Evolutionary conservation across 139 green algal species (phyloP), one percentile per base, ranked within the genome.

Genomic region (Coelastrella sp.): DNA sequence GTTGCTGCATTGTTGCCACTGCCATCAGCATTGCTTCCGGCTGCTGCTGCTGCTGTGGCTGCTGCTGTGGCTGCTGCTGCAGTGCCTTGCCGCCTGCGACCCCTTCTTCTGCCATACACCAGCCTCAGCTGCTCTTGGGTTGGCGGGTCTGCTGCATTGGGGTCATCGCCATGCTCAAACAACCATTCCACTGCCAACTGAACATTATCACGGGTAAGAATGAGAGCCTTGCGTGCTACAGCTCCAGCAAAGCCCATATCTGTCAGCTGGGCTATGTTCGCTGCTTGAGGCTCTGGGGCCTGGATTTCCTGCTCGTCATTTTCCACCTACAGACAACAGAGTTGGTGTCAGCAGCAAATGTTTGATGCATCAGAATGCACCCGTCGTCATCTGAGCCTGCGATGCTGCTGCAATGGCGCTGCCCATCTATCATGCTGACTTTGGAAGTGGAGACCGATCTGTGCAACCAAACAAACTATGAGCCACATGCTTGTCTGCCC

Each of bases 221-320:
- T 78, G 80, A 95, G 89, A 15, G 93, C 93, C 90, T 95, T 95
- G 90, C 91, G 86, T 0, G 90, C 90, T 70, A 95, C 56, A 0
- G 87, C 19, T 20, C 92, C 91, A 9, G 70, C 81, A 80, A 95
- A 95, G 59, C 93, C 93, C 93, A 95, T 95, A 12, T 95, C 93
- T 49, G 59, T 20, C 20, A 95, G 88, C 87, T 94, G 93, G 7
- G 66, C 15, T 15, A 91, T 60, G 14, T 78, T 85, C 22, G 70
- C 58, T 8, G 90, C 68, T 25, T 83, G 65, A 4, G 93, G 90
- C 88, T 94, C 91, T 12, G 93, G 93, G 4, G 49, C 58, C 68
- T 85, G 24, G 6, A 91, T 15, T 8, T 91, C 87, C 19, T 35
- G 78, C 65, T 87, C 78, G 76, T 90, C 68, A 65, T 84, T 75